Base-by-base conservation (phyloP, 2,329 filamentous ascomycete species). In the Teratosphaeria destructans region DNA sequence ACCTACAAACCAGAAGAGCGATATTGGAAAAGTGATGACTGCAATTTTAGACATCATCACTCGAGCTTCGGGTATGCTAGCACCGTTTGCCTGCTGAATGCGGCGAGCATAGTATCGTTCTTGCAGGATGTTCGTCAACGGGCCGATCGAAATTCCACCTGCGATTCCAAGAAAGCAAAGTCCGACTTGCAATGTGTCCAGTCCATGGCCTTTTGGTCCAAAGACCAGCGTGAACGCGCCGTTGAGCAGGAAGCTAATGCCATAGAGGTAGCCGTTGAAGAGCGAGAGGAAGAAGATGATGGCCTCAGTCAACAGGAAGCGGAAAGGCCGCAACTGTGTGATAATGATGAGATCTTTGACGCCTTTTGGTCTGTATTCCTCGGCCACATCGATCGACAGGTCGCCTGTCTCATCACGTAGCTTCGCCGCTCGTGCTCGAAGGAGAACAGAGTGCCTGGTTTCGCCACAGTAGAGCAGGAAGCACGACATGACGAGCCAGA, bases 221-320 rank as follows among this genome's bases (percentile, higher is more conserved):
- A 81, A 81, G 1, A 81, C 79, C 23, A 79, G 71, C 23, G 75
- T 70, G 60, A 81, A 80, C 0, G 77, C 77, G 5, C 74, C 77
- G 61, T 79, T 79, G 70, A 80, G 79, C 0, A 80, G 67, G 58
- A 79, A 81, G 1, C 75, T 77, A 6, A 80, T 63, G 1, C 78
- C 78, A 56, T 80, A 80, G 3, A 79, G 69, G 61, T 77, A 80
- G 7, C 77, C 78, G 57, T 79, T 79, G 66, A 79, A 80, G 0
- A 78, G 65, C 1, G 78, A 76, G 3, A 72, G 74, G 39, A 77
- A 77, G 23, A 77, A 72, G 34, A 78, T 75, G 56, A 80, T 80
- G 32, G 77, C 75, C 63, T 80, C 78, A 1, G 75, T 74, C 14
- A 71, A 72, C 0, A 80, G 65, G 55, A 80, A 80, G 1, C 76